These are phyloP conservation scores for Pontederia paniculata DNA, from an alignment of 176 grass and related monocot genomes.

Conservation along the genomic window DNA sequence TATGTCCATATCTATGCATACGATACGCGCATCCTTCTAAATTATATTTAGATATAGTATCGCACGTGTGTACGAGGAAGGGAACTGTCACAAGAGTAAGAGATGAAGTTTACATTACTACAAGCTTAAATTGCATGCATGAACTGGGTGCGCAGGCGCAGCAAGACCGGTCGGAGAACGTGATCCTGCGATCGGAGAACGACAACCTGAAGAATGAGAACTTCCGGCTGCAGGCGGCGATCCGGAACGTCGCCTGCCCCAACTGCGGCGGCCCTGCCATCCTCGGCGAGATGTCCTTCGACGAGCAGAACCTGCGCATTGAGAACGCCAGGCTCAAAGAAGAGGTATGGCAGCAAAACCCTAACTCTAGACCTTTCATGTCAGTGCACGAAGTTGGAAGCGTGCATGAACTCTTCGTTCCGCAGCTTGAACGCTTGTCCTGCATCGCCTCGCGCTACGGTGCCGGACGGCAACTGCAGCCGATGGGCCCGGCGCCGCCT, in stretches of 20 bases:
- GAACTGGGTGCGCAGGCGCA: too few relatives aligned
- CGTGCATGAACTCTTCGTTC: not conserved
- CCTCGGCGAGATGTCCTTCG: constrained; percentile 78
- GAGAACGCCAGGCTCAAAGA: constrained; percentile 93
- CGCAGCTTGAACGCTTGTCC: constrained; percentile 78
- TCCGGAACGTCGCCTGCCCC: constrained; percentile 85
- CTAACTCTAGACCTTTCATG: not conserved
- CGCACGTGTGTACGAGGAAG: too few relatives aligned
- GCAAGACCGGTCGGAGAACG: constrained; percentile 90
- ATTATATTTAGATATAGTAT: too few relatives aligned
- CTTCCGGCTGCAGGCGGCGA: constrained; percentile 75
- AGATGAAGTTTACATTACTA: too few relatives aligned
- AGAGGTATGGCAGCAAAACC: constrained; percentile 33
- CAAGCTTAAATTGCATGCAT: too few relatives aligned
- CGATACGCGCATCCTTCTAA: too few relatives aligned
- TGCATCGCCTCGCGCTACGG: constrained; percentile 59
- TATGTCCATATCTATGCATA: too few relatives aligned
- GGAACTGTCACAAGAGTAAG: too few relatives aligned
- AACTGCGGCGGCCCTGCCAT: constrained; percentile 90
- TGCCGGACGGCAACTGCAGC: constrained; percentile 22
- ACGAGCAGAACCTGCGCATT: constrained; percentile 89
- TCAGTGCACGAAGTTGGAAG: too few relatives aligned
- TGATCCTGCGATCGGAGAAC: constrained; percentile 75
- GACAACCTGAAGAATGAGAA: constrained; percentile 90
- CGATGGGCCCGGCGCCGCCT: constrained; percentile 36